Conservation (phyloP, 176 grass and related monocot genomes). For the Metroxylon sagu region DNA sequence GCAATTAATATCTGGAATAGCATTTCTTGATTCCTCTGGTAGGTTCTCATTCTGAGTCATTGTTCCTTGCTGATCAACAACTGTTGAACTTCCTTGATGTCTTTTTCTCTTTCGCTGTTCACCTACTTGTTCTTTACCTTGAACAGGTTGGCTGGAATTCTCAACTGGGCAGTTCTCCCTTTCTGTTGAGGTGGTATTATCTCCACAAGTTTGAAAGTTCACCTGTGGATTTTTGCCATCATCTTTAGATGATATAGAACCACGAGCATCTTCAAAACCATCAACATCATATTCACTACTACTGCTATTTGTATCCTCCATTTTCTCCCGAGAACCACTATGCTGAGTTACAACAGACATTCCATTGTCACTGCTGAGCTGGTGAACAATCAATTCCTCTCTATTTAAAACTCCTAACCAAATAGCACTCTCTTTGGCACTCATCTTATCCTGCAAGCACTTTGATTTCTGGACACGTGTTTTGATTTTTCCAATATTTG, state of each 20-base stretch:
- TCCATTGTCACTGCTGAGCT: constrained; percentile 45
- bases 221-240: constrained; percentile 37
- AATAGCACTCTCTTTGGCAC: constrained; percentile 46
- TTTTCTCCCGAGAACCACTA: constrained; percentile 30
- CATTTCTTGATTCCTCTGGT: constrained; percentile 40
- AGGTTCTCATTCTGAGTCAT: constrained; percentile 19
- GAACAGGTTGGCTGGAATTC: constrained; percentile 15
- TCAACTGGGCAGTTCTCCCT: constrained; percentile 19
- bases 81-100: constrained; percentile 6
- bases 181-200: not conserved
- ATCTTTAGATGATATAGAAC: constrained; percentile 62
- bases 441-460: constrained; percentile 60
- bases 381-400: constrained; percentile 57
- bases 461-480: constrained; percentile 37
- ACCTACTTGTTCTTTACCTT: constrained; percentile 21
- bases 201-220: constrained; percentile 20
- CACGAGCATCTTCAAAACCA: constrained; percentile 49
- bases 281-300: constrained; percentile 80
- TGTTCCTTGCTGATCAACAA: constrained; percentile 26
- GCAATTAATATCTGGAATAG: constrained; percentile 61
- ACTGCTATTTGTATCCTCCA: constrained; percentile 48
- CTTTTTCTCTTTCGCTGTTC: constrained; percentile 42
- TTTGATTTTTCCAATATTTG: constrained; percentile 38
- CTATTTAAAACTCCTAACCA: constrained; percentile 76
- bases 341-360: constrained; percentile 42